Base-by-base conservation (phyloP, 805 yeast species). In the Starmerella vitae region DNA sequence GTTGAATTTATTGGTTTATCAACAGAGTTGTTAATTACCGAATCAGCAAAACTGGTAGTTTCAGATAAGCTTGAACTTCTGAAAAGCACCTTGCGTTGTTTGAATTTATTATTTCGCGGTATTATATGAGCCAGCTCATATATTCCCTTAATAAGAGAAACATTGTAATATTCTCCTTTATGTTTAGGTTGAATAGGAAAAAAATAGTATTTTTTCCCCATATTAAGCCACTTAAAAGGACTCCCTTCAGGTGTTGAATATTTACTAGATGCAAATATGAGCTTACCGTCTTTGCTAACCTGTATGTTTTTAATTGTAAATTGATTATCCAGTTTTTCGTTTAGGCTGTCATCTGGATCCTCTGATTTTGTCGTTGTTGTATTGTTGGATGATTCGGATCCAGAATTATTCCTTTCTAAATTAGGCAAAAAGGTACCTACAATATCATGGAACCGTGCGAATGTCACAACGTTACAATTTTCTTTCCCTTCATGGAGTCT, bases 401-500 rank as follows among this genome's bases (percentile, higher is more conserved):
- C n/a, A n/a, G n/a, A 24, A 9, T 24, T 24, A 7, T 33, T 27
- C n/a, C 13, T 24, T 9, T 9, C 9, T 24, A 45, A 39, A 24
- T 41, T 36, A 2, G 48, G 48, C 25, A 45, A 12, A 20, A 45
- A 45, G n/a, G 30, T 13, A 2, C 32, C 29, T 12, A 27, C 40
- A 30, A 43, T 37, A 4, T 14, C 14, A 24, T 29, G 27, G 31
- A 48, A 36, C n/a, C 45, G 46, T 2, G 43, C 28, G 25, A 51
- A 51, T 13, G 42, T 17, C 5, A 83, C 67, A 5, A 86, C 67
- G 50, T 77, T 78, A 51, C 96, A 84, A 43, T 65, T 62, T 2
- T 65, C 57, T 52, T 86, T 86, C 0, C 68, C 71, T 2, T 66
- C 61, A 50, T 74, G 74, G 12, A 72, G 48, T 27, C 97, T 61